Conservation (phyloP, 1,284 basidiomycete genomes). For the Tylopilus sp. region DNA sequence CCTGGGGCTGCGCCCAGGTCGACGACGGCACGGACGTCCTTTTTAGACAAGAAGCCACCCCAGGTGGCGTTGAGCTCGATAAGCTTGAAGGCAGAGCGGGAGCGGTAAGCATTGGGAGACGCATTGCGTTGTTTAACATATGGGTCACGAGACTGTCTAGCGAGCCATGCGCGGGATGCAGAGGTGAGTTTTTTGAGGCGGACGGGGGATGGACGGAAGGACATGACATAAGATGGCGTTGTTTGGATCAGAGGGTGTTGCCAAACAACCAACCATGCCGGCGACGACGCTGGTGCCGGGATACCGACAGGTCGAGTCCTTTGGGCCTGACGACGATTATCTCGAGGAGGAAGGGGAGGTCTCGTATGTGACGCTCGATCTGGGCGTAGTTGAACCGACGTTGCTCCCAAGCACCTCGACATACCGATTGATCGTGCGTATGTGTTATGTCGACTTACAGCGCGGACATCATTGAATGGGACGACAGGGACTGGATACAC, state of each 20-base stretch:
- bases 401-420: conserved; percentile 74
- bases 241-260: conserved; percentile 35
- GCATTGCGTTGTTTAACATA: conserved; percentile 71
- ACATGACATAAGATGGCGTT: conserved; percentile 31
- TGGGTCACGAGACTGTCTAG: conserved; percentile 73
- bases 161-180: conserved; percentile 68
- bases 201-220: conserved; percentile 44
- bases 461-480: conserved; percentile 4
- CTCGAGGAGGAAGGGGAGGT: conserved; percentile 70
- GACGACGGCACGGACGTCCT: conserved; percentile 70
- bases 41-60: conserved; percentile 61
- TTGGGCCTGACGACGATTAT: conserved; percentile 70
- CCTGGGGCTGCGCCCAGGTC: conserved; percentile 92
- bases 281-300: conserved; percentile 54
- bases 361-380: conserved; percentile 76
- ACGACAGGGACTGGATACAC: conserved; percentile 76
- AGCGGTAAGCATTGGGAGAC: conserved; percentile 65
- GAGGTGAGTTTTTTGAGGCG: conserved; percentile 44
- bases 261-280: conserved; percentile 30
- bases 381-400: conserved; percentile 77
- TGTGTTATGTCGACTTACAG: neutral
- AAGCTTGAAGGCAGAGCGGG: conserved; percentile 90
- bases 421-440: conserved; percentile 78
- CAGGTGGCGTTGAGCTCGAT: conserved; percentile 73
- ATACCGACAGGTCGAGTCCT: conserved; percentile 70